Evolutionary conservation across 345 rosid species (phyloP), one percentile per base, ranked within the genome.

Genomic region (Reutealis trisperma): DNA sequence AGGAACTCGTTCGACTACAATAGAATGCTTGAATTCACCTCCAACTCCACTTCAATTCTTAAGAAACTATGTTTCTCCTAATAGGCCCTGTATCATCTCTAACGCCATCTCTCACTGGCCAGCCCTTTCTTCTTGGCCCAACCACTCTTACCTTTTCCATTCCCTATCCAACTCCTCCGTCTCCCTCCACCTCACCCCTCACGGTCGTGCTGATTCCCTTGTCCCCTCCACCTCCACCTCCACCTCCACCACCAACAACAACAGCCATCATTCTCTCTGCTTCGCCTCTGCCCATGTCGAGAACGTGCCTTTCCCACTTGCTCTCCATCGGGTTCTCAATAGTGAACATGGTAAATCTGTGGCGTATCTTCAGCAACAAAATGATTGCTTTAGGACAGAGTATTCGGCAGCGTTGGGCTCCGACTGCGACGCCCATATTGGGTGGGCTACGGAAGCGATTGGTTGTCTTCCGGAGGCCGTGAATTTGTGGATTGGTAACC

Each of bases 401-500:
- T 91, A 88, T 60, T 67, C 84, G 0, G 87, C 83, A 0, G 88
- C 45, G 11, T 82, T 93, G 55, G 87, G 72, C 22, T 74, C 80
- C 2, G 97, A 93, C 37, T 91, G 97, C 45, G 97, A 93, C 54
- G 81, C 78, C 0, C 87, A 94, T 51, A 74, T 94, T 21, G 78
- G 84, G 1, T 93, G 97, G 97, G 94, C 95, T 37, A 83, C 92
- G 54, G 95, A 91, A 58, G 98, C 97, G 13, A 78, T 94, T 0
- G 97, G 94, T 4, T 85, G 87, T 75, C 75, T 75, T 15, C 98
- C 97, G 5, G 97, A 94, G 79, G 97, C 98, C 19, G 94, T 94
- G n/a, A 94, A 94, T 74, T 88, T 94, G 72, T 94, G 98, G 97
- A 87, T 94, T 66, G 97, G 97, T 30, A 93, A 89, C 81, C 85